Evolutionary conservation across 1,139 yeast species (phyloP), one percentile per base, ranked within the genome.

Genomic region (Saccharomycopsis phalli): DNA sequence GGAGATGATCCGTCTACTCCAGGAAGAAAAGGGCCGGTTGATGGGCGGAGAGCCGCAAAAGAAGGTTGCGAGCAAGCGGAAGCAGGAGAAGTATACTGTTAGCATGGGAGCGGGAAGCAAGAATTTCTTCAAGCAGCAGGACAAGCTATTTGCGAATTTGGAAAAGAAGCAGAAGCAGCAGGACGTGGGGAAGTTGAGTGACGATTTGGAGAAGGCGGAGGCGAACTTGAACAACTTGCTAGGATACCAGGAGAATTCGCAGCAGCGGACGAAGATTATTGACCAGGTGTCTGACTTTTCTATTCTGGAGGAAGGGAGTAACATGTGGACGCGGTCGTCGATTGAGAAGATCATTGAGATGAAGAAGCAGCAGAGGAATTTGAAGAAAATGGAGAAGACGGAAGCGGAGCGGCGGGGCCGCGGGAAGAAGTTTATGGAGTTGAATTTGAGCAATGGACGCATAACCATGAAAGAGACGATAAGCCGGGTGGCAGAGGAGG

Each of bases 271-370:
- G 0, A 77, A 74, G 52, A 87, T 93, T 49, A 88, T 93, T 33
- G 99, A 93, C 55, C 81, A 86, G 54, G 96, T 94, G 0, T 76
- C 95, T 4, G 98, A 93, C 56, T 91, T 78, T 55, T 93, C 81
- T 38, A 48, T 70, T 36, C 22, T 13, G 7, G 76, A 77, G 0
- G 58, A 68, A 4, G 71, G 73, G 36, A 62, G 73, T 2, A 76
- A 69, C 51, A 67, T 76, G 50, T 93, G 98, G 98, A 78, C 94
- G 1, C 74, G 84, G 4, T 91, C 96, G 0, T 43, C 47, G 2
- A 69, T 80, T 38, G 97, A 93, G 53, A 74, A 93, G 50, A 97
- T 96, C 0, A 65, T 86, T 43, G 71, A 71, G 51, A 65, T 91
- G 50, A 86, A 87, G 57, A 75, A 75, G 50, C 96, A 87, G 55